A percentile compares a stretch with the other conserved stretches of the same genome.
These are phyloP conservation scores for Cyathus striatus DNA, from an alignment of 768 basidiomycete species.

Conservation along the genomic window DNA sequence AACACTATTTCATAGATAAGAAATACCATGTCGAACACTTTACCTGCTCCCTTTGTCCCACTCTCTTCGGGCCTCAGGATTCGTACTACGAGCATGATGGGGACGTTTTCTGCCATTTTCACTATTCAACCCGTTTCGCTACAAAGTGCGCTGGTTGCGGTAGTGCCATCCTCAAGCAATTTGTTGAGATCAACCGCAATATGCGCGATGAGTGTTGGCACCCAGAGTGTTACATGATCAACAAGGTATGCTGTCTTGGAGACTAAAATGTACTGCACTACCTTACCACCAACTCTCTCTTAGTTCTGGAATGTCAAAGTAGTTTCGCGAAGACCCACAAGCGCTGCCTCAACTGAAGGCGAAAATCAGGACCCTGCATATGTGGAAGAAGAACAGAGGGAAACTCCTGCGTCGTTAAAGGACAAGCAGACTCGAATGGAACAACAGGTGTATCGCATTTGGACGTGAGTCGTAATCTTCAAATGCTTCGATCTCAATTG, in stretches of 20 bases:
- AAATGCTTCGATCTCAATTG: conserved; percentile 5
- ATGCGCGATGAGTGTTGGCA: conserved; percentile 99
- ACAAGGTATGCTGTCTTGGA: conserved; percentile 59
- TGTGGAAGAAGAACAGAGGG: conserved; percentile 72
- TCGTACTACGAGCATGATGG: conserved; percentile 99
- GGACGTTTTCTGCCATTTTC: conserved; percentile 98
- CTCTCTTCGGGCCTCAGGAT: conserved; percentile 95
- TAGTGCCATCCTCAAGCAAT: conserved; percentile 97
- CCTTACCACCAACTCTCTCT: background rate
- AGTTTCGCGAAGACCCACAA: conserved; percentile 66
- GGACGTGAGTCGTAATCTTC: conserved; percentile 70
- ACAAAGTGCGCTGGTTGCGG: conserved; percentile 98
- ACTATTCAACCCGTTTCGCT: conserved; percentile 97
- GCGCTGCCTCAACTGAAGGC: conserved; percentile 43
- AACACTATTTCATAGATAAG: conserved; percentile 61
- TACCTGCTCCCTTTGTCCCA: conserved; percentile 94
- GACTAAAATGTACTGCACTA: background rate
- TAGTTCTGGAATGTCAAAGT: conserved; percentile 99
- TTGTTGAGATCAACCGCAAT: conserved; percentile 98
- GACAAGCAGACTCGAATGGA: conserved; percentile 95
- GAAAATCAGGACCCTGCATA: conserved; percentile 50
- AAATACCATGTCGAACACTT: conserved; percentile 99
- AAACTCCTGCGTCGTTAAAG: conserved; percentile 74
- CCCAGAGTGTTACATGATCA: conserved; percentile 99
- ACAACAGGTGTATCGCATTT: conserved; percentile 95